Conservation (phyloP, 2,329 filamentous ascomycete species). For the Orbilia quercus region DNA sequence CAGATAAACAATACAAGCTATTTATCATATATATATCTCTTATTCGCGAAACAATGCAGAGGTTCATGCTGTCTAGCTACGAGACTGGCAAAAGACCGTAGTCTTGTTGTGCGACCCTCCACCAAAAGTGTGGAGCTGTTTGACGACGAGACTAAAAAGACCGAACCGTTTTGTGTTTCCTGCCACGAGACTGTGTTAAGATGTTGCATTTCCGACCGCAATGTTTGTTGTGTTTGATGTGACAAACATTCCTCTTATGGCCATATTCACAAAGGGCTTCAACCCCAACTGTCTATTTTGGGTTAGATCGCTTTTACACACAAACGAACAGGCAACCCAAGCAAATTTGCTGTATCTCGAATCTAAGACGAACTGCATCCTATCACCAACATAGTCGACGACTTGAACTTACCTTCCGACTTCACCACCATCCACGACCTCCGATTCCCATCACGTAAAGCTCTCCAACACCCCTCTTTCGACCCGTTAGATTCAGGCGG, state of each 20-base stretch:
- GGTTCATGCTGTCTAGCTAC: no score
- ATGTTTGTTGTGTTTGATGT: constrained; percentile 14
- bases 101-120: no score
- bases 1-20: no score
- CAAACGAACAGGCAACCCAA: constrained; percentile 54
- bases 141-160: no score
- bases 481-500: not conserved
- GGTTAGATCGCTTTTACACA: constrained; percentile 47
- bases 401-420: constrained; percentile 36
- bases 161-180: no score
- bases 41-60: no score
- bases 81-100: no score
- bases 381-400: constrained; percentile 55
- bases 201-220: constrained; percentile 31
- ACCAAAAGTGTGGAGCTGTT: no score
- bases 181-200: constrained; percentile 24
- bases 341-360: constrained; percentile 54
- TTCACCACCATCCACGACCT: constrained; percentile 33
- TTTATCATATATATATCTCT: no score
- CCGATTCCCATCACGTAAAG: constrained; percentile 48
- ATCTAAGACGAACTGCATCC: constrained; percentile 25
- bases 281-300: constrained; percentile 44
- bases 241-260: constrained; percentile 22
- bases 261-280: constrained; percentile 29
- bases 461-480: not conserved